Evolutionary conservation across 2,329 filamentous ascomycete species (phyloP).

Genomic region (Ceratocystis harringtonii): DNA sequence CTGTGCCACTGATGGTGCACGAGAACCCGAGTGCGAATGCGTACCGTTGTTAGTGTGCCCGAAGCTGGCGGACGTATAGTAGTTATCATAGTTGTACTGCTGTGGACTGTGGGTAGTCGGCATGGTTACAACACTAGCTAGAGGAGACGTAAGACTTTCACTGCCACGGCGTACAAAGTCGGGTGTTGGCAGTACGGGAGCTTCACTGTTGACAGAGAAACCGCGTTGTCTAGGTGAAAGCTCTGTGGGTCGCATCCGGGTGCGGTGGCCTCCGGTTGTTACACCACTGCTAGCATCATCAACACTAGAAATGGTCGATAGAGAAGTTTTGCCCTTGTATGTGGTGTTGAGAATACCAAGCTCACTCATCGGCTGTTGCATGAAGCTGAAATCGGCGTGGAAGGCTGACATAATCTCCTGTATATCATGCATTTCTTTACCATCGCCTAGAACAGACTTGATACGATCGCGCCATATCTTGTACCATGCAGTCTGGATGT

Average conservation of each 20-base stretch:
- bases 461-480: slow-evolving; percentile 73
- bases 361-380: slow-evolving; percentile 54
- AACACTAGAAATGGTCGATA: slow-evolving; percentile 42
- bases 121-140: slow-evolving; percentile 28
- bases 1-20: slow-evolving; percentile 7
- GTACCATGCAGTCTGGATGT: slow-evolving; percentile 73
- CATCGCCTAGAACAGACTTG: slow-evolving; percentile 53
- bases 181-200: slow-evolving; percentile 46
- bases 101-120: slow-evolving; percentile 31
- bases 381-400: slow-evolving; percentile 60
- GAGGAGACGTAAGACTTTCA: slow-evolving; percentile 49
- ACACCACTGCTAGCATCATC: slow-evolving; percentile 27
- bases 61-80: slow-evolving; percentile 27
- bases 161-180: slow-evolving; percentile 53
- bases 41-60: background rate
- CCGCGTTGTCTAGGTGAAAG: slow-evolving; percentile 40
- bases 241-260: slow-evolving; percentile 35
- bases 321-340: slow-evolving; percentile 43
- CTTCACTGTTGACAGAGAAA: slow-evolving; percentile 47
- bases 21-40: slow-evolving; percentile 19
- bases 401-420: slow-evolving; percentile 64
- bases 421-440: slow-evolving; percentile 46
- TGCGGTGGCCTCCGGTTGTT: slow-evolving; percentile 27
- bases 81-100: slow-evolving; percentile 42
- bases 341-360: slow-evolving; percentile 67